These are phyloP conservation scores for Perkinsus marinus DNA, from an alignment of 169 alveolate genomes.

Conservation along the genomic window DNA sequence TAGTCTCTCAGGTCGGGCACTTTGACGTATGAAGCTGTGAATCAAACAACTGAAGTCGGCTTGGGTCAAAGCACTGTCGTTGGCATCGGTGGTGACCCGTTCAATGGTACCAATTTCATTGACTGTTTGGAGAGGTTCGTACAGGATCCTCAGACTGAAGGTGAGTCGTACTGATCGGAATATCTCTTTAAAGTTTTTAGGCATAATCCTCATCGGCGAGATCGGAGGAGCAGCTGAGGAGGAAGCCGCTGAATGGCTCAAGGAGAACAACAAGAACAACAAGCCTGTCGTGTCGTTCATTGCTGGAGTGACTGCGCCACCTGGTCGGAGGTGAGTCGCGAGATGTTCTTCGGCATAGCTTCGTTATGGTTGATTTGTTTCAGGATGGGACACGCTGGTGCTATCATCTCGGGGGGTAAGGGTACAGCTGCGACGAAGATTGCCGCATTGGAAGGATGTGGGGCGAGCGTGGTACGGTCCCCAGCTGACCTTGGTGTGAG, in stretches of 20 bases:
- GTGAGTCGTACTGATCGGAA: conserved; percentile 28
- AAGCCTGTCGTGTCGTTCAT: conserved; percentile 88
- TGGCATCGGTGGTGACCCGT: conserved; percentile 98
- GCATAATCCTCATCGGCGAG: conserved; percentile 91
- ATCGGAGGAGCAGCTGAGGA: conserved; percentile 97
- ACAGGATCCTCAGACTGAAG: conserved; percentile 81
- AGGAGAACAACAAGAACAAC: conserved; percentile 55
- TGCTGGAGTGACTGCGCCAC: conserved; percentile 95
- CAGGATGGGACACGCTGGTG: conserved; percentile 92
- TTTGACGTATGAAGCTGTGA: conserved; percentile 92
- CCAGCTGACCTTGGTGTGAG: conserved; percentile 74
- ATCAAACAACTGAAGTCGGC: conserved; percentile 88
- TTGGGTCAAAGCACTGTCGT: conserved; percentile 92
- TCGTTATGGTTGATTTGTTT: neutral
- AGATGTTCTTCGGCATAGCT: too few species aligned
- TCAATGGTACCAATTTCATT: conserved; percentile 90
- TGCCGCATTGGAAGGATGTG: conserved; percentile 72
- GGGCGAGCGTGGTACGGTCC: conserved; percentile 67
- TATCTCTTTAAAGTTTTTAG: conserved; percentile 31
- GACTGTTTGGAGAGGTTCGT: conserved; percentile 82
- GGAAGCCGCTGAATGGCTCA: conserved; percentile 88
- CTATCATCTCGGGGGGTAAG: conserved; percentile 89
- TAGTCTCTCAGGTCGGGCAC: conserved; percentile 78
- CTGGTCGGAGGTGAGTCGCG: conserved; percentile 73
- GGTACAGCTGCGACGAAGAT: conserved; percentile 90